Evolutionary conservation across 495 filamentous ascomycete species (phyloP).

Genomic region (Aspergillus bridgeri): DNA sequence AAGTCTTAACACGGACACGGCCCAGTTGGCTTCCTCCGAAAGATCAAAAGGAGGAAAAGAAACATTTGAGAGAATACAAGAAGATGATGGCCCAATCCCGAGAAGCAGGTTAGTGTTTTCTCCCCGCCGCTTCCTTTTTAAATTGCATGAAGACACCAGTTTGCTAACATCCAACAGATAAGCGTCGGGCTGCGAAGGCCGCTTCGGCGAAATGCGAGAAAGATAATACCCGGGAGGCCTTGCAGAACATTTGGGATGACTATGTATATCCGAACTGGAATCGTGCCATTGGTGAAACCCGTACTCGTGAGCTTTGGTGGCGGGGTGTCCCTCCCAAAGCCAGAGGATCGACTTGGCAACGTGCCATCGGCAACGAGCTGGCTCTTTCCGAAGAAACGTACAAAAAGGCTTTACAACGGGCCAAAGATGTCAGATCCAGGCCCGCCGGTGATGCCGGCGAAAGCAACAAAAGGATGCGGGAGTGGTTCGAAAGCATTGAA

Average conservation of each 20-base stretch:
- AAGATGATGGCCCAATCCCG: slow-evolving; percentile 82
- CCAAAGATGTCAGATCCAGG: slow-evolving; percentile 59
- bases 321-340: slow-evolving; percentile 76
- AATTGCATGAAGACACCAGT: background rate
- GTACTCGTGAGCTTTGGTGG: slow-evolving; percentile 93
- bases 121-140: background rate
- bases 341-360: slow-evolving; percentile 80
- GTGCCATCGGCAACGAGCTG: slow-evolving; percentile 87
- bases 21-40: slow-evolving; percentile 97
- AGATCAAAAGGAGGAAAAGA: slow-evolving; percentile 85
- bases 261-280: slow-evolving; percentile 87
- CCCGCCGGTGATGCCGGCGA: slow-evolving; percentile 42
- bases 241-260: slow-evolving; percentile 80
- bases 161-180: slow-evolving; percentile 32
- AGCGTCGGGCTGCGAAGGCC: slow-evolving; percentile 45
- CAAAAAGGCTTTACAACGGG: slow-evolving; percentile 71
- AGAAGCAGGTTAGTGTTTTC: slow-evolving; percentile 57
- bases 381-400: slow-evolving; percentile 72
- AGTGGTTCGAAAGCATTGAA: slow-evolving; percentile 68
- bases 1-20: slow-evolving; percentile 81
- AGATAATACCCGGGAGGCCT: slow-evolving; percentile 60
- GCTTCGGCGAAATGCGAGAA: slow-evolving; percentile 55
- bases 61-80: slow-evolving; percentile 87
- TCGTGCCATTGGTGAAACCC: slow-evolving; percentile 62
- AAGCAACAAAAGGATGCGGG: slow-evolving; percentile 45